Evolutionary conservation across 2,329 filamentous ascomycete genomes (phyloP).

Genomic region (Fusarium solani-melongenae): DNA sequence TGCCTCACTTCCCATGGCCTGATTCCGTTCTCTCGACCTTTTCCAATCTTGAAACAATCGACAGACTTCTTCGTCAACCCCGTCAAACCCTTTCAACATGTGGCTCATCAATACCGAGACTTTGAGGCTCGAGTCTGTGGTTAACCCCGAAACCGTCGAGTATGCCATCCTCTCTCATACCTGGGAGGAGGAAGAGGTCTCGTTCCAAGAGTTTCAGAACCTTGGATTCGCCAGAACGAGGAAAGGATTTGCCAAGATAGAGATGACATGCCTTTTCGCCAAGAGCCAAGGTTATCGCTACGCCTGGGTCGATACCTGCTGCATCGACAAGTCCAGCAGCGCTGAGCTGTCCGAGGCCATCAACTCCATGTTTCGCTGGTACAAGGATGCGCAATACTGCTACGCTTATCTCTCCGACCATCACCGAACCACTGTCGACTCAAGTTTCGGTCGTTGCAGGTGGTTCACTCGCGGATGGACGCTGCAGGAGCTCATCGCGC

Average conservation of each 20-base stretch:
- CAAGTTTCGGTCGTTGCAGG: not conserved
- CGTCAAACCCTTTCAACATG: conserved; percentile 18
- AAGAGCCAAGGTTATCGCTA: conserved; percentile 34
- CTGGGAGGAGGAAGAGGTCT: conserved; percentile 44
- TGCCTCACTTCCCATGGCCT: not conserved
- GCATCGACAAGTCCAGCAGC: conserved; percentile 43
- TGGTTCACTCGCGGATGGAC: conserved; percentile 13
- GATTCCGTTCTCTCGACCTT: not conserved
- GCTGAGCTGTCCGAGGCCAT: conserved; percentile 21
- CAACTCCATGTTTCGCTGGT: conserved; percentile 30
- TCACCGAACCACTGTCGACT: not conserved
- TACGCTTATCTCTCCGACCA: conserved; percentile 16
- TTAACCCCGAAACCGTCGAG: conserved; percentile 19
- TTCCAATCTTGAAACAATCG: not conserved
- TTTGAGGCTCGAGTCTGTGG: conserved; percentile 29
- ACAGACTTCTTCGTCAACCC: not conserved
- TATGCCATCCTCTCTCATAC: conserved; percentile 49
- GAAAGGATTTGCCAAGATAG: conserved; percentile 33
- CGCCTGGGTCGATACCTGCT: conserved; percentile 46
- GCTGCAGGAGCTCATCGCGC: conserved; percentile 11
- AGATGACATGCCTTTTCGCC: conserved; percentile 31
- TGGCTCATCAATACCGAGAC: conserved; percentile 37
- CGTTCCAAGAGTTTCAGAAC: conserved; percentile 38
- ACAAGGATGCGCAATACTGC: conserved; percentile 1
- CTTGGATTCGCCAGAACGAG: not conserved